Evolutionary conservation across 805 yeast species (phyloP), one percentile per base, ranked within the genome.

Genomic region (Millerozyma acaciae): DNA sequence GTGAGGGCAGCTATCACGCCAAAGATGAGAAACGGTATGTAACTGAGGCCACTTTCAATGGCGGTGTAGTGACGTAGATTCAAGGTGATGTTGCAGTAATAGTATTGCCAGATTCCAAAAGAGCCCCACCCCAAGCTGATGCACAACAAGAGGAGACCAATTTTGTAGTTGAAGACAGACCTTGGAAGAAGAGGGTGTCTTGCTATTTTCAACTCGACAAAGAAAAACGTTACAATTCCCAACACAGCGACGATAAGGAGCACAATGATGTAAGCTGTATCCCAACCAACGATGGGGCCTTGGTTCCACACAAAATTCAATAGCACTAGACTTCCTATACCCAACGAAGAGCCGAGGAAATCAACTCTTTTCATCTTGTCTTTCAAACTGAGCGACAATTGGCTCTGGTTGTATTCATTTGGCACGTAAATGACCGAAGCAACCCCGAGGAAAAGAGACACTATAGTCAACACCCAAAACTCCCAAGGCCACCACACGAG

Each of bases 251-350:
- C 50, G 1, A 79, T 60, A 18, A 82, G 55, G 8, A 84, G 50
- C 0, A 65, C 76, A 26, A 78, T 73, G 26, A 79, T 71, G 43
- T 82, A 83, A 1, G 79, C 69, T 2, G 48, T 50, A 8, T 55
- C 45, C 90, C 90, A 84, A 14, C 89, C 86, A 2, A 62, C 80
- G 4, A 73, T 67, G 0, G 90, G 85, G 2, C 83, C 90, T 51
- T 84, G 88, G 45, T 80, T 83, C 77, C 86, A 76, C 2, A 76
- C 75, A 50, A 83, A 77, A 44, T 79, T 82, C 51, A 84, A 64
- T 21, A 84, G 50, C 2, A 81, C 65, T 30, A 84, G 54, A 0
- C 85, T 86, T 5, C 59, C 37, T 4, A 83, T 71, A 3, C 85
- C 89, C 9, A 75, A 38, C 0, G 58, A 12, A 0, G 81, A 62